phyloP scores from a whole-genome alignment of 169 alveolate genomes.

The Cryptosporidium felis region DNA sequence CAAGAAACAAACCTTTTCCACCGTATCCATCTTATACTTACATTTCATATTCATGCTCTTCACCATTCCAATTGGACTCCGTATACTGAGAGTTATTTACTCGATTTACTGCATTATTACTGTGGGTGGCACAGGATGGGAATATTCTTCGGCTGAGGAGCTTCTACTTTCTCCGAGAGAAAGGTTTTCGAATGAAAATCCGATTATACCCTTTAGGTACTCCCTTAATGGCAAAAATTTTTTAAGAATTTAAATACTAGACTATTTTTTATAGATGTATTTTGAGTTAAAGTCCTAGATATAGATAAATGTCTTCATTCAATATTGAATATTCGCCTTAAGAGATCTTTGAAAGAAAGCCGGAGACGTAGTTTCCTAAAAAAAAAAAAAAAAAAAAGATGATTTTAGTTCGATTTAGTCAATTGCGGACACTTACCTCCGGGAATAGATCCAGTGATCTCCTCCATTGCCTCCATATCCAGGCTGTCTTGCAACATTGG shows the following conservation, averaged over 20 bases:
- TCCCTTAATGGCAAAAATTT: constrained; percentile 49
- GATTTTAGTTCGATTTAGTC: not conserved
- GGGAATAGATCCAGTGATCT: constrained; percentile 39
- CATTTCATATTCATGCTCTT: constrained; percentile 35
- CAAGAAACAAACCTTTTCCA: not conserved
- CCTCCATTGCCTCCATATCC: constrained; percentile 65
- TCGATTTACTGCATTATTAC: constrained; percentile 53
- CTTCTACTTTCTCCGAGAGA: not conserved
- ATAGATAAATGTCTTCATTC: too few species aligned
- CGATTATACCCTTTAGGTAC: constrained; percentile 47
- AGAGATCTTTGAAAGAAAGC: constrained; percentile 22
- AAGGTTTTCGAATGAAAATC: constrained; percentile 5
- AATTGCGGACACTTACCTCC: constrained; percentile 58
- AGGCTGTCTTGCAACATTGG: constrained; percentile 55
- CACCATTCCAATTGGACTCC: constrained; percentile 29
- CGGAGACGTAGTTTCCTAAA: constrained; percentile 38
- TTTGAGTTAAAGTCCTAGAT: too few species aligned
- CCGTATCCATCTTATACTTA: not conserved
- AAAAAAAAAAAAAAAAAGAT: too few species aligned
- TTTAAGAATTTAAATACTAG: constrained; percentile 23
- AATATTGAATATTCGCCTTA: too few species aligned
- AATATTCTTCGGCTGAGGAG: constrained; percentile 61
- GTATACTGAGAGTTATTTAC: constrained; percentile 31
- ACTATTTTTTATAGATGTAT: too few species aligned
- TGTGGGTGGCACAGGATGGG: constrained; percentile 72